These are phyloP conservation scores for Penicillium pancosmium DNA, from an alignment of 495 filamentous ascomycete genomes.

Conservation along the genomic window DNA sequence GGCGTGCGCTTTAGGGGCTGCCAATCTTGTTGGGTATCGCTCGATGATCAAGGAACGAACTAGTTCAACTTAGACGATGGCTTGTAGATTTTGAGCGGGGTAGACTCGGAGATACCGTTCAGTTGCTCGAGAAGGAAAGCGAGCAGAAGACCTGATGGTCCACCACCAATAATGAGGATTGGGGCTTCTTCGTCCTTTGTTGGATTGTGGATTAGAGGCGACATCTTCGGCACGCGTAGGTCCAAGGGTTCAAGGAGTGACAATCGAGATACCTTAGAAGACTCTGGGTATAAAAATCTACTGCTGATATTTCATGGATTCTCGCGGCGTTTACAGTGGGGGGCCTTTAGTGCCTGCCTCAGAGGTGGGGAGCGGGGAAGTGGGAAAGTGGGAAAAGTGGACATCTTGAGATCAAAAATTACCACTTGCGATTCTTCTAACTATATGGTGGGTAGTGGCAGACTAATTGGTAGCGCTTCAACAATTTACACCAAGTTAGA, in stretches of 20 bases:
- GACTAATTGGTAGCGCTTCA: too few species aligned
- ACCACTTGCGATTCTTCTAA: too few species aligned
- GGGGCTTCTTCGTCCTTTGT: slow-evolving; percentile 8
- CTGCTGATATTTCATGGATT: too few species aligned
- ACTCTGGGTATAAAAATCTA: not conserved
- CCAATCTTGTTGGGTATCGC: slow-evolving; percentile 29
- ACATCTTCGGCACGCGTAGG: not conserved
- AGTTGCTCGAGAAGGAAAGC: slow-evolving; percentile 9
- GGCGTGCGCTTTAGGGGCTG: slow-evolving; percentile 34
- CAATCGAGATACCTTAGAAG: not conserved
- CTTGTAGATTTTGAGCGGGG: not conserved
- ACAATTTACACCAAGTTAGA: too few species aligned
- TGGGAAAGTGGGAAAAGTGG: slow-evolving; percentile 5
- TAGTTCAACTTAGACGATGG: not conserved
- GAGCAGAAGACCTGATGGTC: slow-evolving; percentile 13
- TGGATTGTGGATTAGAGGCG: slow-evolving; percentile 2
- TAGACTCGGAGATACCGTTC: slow-evolving; percentile 1
- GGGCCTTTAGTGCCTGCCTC: not conserved
- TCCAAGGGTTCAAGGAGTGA: too few species aligned
- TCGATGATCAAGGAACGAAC: slow-evolving; percentile 30
- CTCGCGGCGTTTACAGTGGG: not conserved
- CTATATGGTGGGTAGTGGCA: too few species aligned
- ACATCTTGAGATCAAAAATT: not conserved
- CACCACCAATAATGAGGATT: slow-evolving; percentile 10
- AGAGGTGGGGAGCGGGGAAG: slow-evolving; percentile 1